Conservation (phyloP, 345 rosid species). For the Salix koriyanagi region DNA sequence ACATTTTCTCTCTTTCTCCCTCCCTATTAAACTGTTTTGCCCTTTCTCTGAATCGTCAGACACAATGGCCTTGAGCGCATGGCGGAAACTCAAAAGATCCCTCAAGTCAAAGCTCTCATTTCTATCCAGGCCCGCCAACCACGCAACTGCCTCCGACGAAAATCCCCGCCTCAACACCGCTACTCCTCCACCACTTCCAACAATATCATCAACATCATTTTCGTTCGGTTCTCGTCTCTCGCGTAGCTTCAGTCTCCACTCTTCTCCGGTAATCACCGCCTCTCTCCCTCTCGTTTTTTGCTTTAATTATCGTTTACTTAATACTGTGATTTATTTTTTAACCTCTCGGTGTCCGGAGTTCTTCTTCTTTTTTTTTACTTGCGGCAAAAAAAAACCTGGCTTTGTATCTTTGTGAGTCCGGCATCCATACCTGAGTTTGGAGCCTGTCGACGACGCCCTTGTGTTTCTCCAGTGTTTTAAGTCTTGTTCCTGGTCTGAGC, state of each 20-base stretch:
- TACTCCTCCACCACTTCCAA: not conserved
- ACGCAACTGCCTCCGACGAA: not conserved
- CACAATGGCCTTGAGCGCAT: not conserved
- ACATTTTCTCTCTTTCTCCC: not conserved
- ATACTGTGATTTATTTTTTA: not conserved
- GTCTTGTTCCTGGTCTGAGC: not conserved
- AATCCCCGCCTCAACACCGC: not conserved
- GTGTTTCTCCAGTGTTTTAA: not conserved
- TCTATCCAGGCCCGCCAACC: not conserved
- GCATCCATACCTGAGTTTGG: not conserved
- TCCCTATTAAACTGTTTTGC: not conserved
- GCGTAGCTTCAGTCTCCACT: not conserved
- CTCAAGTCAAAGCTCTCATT: not conserved
- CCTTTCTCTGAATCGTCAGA: not conserved
- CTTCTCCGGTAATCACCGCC: not conserved
- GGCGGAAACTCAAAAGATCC: constrained; percentile 1
- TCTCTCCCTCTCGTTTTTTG: not conserved
- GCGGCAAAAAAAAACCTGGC: not conserved
- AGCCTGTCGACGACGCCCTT: not conserved
- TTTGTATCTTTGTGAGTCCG: not conserved
- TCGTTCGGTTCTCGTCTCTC: not conserved
- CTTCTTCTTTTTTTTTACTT: not conserved
- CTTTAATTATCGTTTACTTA: not conserved
- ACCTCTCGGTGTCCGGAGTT: not conserved
- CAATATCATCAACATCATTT: not conserved